Conservation (phyloP, 495 filamentous ascomycete genomes). For the Astrothelium subdiscretum region DNA sequence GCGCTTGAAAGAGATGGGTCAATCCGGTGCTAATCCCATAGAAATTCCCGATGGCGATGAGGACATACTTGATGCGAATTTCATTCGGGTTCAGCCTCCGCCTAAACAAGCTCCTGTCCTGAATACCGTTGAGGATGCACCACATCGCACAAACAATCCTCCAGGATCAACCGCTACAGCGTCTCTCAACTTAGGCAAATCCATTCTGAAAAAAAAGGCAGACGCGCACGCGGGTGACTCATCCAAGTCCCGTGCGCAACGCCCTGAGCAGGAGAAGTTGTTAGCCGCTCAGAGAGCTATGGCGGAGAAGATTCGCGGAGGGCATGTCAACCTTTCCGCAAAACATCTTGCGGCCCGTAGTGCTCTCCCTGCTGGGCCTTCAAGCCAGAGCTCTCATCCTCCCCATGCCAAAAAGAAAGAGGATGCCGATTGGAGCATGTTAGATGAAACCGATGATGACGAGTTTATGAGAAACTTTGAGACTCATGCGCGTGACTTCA, state of each 20-base stretch:
- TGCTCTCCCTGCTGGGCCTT: not conserved
- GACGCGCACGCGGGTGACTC: not conserved
- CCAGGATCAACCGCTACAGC: not conserved
- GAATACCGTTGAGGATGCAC: not conserved
- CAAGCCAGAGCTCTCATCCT: not conserved
- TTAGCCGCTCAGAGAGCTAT: not conserved
- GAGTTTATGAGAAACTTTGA: not conserved
- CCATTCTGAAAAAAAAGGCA: not conserved
- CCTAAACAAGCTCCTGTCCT: not conserved
- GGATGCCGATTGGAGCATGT: not conserved
- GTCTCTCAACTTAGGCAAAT: not conserved
- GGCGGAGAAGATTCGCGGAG: not conserved
- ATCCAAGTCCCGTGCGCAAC: not conserved
- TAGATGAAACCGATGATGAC: not conserved
- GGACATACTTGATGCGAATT: not conserved
- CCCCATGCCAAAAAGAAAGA: not conserved
- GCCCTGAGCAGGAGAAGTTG: not conserved
- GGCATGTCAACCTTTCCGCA: not conserved
- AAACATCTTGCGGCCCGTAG: not conserved
- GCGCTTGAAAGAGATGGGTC: not conserved
- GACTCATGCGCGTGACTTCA: not conserved
- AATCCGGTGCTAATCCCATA: not conserved
- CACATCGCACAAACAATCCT: not conserved
- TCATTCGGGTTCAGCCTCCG: not conserved
- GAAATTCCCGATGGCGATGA: not conserved